These are phyloP conservation scores for Centella asiatica DNA, from an alignment of 129 eudicot genomes.

Conservation along the genomic window DNA sequence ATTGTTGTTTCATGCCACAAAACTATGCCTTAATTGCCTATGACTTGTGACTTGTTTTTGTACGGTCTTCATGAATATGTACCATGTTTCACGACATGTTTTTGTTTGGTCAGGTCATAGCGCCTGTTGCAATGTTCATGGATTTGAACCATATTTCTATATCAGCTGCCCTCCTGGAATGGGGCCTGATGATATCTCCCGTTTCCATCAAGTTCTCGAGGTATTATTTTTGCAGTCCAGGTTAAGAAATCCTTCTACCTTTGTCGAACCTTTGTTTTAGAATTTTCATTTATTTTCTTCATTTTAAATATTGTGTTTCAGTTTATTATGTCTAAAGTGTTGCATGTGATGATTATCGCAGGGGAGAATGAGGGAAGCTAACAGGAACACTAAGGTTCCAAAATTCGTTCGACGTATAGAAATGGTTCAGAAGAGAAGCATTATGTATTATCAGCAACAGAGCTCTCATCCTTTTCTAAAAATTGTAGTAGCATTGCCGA, in stretches of 20 bases:
- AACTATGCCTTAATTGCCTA: too few relatives aligned
- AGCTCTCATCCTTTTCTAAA: conserved; percentile 74
- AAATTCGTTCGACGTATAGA: conserved; percentile 64
- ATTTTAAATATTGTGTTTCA: not conserved
- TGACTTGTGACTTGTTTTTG: too few relatives aligned
- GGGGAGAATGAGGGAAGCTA: conserved; percentile 90
- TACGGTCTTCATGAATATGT: too few relatives aligned
- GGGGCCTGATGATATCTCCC: conserved; percentile 96
- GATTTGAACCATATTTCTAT: conserved; percentile 92
- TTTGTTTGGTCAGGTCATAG: conserved; percentile 73
- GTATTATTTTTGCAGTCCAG: conserved; percentile 27
- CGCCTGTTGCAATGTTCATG: conserved; percentile 92
- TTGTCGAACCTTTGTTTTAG: not conserved
- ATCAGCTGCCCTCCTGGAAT: conserved; percentile 88
- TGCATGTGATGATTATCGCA: conserved; percentile 24
- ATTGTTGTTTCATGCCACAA: not conserved
- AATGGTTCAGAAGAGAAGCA: conserved; percentile 82
- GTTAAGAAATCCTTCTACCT: not conserved
- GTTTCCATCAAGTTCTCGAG: conserved; percentile 80
- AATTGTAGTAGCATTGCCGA: conserved; percentile 86
- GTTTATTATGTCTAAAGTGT: not conserved
- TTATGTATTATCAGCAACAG: conserved; percentile 87
- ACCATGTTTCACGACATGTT: too few relatives aligned
- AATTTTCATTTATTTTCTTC: not conserved
- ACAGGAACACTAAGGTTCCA: conserved; percentile 57